phyloP scores from a whole-genome alignment of 495 filamentous ascomycete genomes.

The Neurospora sp. region DNA sequence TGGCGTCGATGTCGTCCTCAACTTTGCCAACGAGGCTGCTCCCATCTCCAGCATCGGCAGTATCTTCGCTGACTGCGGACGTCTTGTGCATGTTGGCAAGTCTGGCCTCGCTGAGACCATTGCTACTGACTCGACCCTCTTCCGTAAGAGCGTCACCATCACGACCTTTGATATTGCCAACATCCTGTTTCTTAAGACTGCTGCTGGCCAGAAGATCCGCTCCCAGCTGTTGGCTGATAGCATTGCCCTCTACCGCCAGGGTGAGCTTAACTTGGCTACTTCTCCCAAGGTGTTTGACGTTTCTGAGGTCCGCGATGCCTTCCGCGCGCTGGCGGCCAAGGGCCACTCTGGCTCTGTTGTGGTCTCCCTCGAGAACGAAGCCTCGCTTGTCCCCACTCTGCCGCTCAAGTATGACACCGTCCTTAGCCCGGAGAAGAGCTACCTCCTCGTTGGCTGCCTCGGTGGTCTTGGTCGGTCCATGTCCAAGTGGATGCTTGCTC shows the following conservation, averaged over 20 bases:
- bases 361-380: slow-evolving; percentile 8
- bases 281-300: slow-evolving; percentile 20
- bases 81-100: slow-evolving; percentile 38
- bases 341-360: slow-evolving; percentile 3
- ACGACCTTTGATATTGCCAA: slow-evolving; percentile 28
- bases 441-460: slow-evolving; percentile 46
- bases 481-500: slow-evolving; percentile 38
- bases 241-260: background rate
- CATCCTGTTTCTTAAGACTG: slow-evolving; percentile 16
- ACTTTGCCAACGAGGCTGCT: slow-evolving; percentile 34
- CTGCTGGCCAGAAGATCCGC: slow-evolving; percentile 10
- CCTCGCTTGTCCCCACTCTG: slow-evolving; percentile 9
- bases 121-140: slow-evolving; percentile 20
- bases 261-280: background rate
- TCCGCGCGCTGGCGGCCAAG: slow-evolving; percentile 24
- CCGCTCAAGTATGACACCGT: slow-evolving; percentile 8
- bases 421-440: slow-evolving; percentile 27
- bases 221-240: background rate
- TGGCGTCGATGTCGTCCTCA: slow-evolving; percentile 50
- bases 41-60: slow-evolving; percentile 37
- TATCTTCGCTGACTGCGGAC: slow-evolving; percentile 28
- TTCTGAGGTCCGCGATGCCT: slow-evolving; percentile 36
- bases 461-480: slow-evolving; percentile 49
- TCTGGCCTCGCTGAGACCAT: slow-evolving; percentile 10
- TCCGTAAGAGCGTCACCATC: slow-evolving; percentile 29